Percentiles rank a stretch among this genome's conserved stretches.
Evolutionary conservation across 2,329 filamentous ascomycete genomes (phyloP).

Genomic region (Colletotrichum scovillei): DNA sequence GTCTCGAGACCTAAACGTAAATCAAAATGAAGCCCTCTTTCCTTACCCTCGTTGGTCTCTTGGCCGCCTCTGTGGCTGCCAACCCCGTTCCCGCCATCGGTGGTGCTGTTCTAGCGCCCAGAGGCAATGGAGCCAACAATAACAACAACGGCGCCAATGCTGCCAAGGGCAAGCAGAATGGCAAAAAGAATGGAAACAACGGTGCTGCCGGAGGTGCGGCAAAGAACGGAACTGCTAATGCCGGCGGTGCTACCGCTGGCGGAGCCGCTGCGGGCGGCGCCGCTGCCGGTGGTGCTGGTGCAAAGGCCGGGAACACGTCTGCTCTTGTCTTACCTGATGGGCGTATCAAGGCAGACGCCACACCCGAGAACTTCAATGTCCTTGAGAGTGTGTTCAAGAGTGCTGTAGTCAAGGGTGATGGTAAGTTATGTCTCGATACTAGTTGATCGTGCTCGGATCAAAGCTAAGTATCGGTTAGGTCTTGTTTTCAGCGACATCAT

Average conservation of each 20-base stretch:
- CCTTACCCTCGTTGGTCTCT: constrained; percentile 21
- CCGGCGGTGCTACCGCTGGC: constrained; percentile 7
- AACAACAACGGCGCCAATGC: not conserved
- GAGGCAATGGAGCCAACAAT: not conserved
- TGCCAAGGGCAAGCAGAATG: no score
- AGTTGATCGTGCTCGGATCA: no score
- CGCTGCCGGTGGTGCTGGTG: not conserved
- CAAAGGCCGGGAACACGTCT: not conserved
- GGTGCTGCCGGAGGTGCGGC: constrained; percentile 8
- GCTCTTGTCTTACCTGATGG: constrained; percentile 37
- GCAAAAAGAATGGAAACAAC: not conserved
- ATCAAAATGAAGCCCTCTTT: constrained; percentile 25
- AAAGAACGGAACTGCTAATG: constrained; percentile 14
- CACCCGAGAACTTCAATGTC: constrained; percentile 38
- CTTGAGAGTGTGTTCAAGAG: constrained; percentile 39
- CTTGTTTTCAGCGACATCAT: constrained; percentile 35
- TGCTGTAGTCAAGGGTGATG: constrained; percentile 42
- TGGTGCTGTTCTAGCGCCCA: not conserved
- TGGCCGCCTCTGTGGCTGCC: constrained; percentile 27
- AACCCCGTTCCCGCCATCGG: constrained; percentile 5
- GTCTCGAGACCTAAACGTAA: not conserved
- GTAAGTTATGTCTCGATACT: not conserved
- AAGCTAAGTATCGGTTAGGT: not conserved
- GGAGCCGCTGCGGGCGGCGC: not conserved
- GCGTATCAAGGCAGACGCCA: constrained; percentile 36